These are phyloP conservation scores for Suillus plorans DNA, from an alignment of 768 basidiomycete genomes.

Conservation along the genomic window DNA sequence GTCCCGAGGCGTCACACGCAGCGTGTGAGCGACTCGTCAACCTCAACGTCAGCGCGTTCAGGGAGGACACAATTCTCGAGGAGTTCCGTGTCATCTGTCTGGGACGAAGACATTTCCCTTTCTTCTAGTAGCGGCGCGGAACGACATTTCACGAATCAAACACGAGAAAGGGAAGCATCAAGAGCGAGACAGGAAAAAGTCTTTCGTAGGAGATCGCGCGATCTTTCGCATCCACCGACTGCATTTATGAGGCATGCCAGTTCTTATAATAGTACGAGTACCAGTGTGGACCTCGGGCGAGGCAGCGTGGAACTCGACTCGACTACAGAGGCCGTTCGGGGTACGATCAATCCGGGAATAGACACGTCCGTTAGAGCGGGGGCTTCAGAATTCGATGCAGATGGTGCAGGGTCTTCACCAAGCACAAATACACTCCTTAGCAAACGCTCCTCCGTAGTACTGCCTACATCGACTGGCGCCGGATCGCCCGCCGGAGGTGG, in stretches of 20 bases:
- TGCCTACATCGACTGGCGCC: slow-evolving; percentile 39
- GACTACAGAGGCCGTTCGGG: background rate
- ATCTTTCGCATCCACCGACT: slow-evolving; percentile 8
- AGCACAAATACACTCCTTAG: too few species aligned
- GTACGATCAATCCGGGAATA: background rate
- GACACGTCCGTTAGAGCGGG: background rate
- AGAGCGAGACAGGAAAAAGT: slow-evolving; percentile 13
- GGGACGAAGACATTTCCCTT: slow-evolving; percentile 28
- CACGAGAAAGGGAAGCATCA: slow-evolving; percentile 25
- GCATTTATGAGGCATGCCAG: slow-evolving; percentile 4
- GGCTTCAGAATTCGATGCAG: background rate
- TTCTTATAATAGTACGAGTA: background rate
- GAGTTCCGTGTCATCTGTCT: slow-evolving; percentile 47
- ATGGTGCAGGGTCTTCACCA: background rate
- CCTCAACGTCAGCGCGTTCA: slow-evolving; percentile 25
- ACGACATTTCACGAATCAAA: slow-evolving; percentile 7
- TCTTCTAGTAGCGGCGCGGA: slow-evolving; percentile 10
- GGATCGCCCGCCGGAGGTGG: slow-evolving; percentile 36
- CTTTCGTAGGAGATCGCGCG: slow-evolving; percentile 29
- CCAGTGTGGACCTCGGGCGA: background rate
- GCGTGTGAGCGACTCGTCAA: slow-evolving; percentile 28
- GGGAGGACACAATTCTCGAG: slow-evolving; percentile 40
- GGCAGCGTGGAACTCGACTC: background rate
- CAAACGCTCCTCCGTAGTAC: slow-evolving; percentile 21
- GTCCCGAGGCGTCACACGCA: slow-evolving; percentile 14